Percentiles rank a stretch among this genome's conserved stretches.
Conservation (phyloP, 1,284 basidiomycete species). For the Cutaneotrichosporon cavernicola region DNA sequence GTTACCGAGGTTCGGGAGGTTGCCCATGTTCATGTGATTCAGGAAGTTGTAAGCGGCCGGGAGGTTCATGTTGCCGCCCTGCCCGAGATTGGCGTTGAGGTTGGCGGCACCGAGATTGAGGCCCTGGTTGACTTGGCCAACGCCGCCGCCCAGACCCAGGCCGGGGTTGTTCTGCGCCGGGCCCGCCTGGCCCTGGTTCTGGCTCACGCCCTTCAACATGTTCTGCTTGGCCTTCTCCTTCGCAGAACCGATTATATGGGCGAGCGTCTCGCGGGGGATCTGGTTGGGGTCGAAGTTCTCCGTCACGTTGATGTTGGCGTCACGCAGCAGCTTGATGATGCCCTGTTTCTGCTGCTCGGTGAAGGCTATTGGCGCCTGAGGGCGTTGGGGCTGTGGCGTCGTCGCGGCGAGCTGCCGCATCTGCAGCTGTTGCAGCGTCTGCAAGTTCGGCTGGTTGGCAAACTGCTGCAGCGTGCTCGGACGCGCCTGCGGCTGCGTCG, state of each 20-base stretch:
- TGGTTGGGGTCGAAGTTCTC: slow-evolving; percentile 24
- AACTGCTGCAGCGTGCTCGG: slow-evolving; percentile 27
- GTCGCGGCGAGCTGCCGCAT: slow-evolving; percentile 24
- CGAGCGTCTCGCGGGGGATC: slow-evolving; percentile 24
- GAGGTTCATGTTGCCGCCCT: slow-evolving; percentile 3
- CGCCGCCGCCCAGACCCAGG: background rate
- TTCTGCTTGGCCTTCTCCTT: slow-evolving; percentile 17
- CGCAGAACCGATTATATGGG: slow-evolving; percentile 19
- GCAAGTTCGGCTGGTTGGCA: slow-evolving; percentile 26
- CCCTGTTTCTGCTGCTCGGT: slow-evolving; percentile 23
- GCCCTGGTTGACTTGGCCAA: too few relatives aligned
- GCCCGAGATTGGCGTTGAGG: background rate
- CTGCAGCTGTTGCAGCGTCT: slow-evolving; percentile 27
- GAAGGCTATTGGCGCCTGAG: slow-evolving; percentile 10
- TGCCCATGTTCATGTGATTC: background rate
- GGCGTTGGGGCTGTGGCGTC: slow-evolving; percentile 14
- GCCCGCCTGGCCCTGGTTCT: background rate
- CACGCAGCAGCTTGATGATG: slow-evolving; percentile 23
- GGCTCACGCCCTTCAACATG: background rate
- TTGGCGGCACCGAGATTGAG: background rate
- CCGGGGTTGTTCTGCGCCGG: background rate
- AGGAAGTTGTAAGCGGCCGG: slow-evolving; percentile 1
- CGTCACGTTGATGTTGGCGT: slow-evolving; percentile 21
- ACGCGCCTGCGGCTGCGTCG: slow-evolving; percentile 16
- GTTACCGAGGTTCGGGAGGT: slow-evolving; percentile 8